Percentiles rank a stretch among this genome's conserved stretches.
These are phyloP conservation scores for Aspergillus ibericus DNA, from an alignment of 2,329 filamentous ascomycete species.

Conservation along the genomic window DNA sequence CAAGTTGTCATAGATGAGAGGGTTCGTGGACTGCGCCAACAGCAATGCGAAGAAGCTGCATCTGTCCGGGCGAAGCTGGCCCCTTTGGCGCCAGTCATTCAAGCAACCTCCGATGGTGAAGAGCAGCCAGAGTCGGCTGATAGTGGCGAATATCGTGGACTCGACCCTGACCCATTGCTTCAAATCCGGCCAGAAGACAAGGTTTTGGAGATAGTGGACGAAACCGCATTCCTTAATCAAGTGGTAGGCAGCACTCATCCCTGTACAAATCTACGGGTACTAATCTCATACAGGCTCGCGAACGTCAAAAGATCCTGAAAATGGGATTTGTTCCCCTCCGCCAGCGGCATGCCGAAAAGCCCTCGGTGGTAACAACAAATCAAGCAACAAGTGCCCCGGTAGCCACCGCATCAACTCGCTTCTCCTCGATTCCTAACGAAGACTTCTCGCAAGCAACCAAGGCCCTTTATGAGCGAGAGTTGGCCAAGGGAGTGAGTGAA, in stretches of 20 bases:
- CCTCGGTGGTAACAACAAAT: slow-evolving; percentile 30
- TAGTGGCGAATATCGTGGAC: slow-evolving; percentile 42
- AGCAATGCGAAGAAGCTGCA: slow-evolving; percentile 67
- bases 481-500: slow-evolving; percentile 84
- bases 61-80: slow-evolving; percentile 55
- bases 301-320: slow-evolving; percentile 62
- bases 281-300: slow-evolving; percentile 44
- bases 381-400: slow-evolving; percentile 46
- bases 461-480: slow-evolving; percentile 87
- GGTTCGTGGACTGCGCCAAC: slow-evolving; percentile 63
- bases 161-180: slow-evolving; percentile 67
- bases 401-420: slow-evolving; percentile 62
- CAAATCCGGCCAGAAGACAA: slow-evolving; percentile 67
- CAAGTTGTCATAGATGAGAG: slow-evolving; percentile 72
- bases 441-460: slow-evolving; percentile 86
- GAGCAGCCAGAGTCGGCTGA: slow-evolving; percentile 7
- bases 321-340: slow-evolving; percentile 67
- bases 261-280: slow-evolving; percentile 5
- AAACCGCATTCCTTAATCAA: slow-evolving; percentile 58
- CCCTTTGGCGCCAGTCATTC: slow-evolving; percentile 46
- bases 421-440: slow-evolving; percentile 67
- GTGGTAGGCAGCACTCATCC: slow-evolving; percentile 44
- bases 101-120: slow-evolving; percentile 10
- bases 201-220: slow-evolving; percentile 57
- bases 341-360: slow-evolving; percentile 43